Base-by-base conservation (phyloP, 2,329 filamentous ascomycete genomes). In the Microdochium trichocladiopsis region DNA sequence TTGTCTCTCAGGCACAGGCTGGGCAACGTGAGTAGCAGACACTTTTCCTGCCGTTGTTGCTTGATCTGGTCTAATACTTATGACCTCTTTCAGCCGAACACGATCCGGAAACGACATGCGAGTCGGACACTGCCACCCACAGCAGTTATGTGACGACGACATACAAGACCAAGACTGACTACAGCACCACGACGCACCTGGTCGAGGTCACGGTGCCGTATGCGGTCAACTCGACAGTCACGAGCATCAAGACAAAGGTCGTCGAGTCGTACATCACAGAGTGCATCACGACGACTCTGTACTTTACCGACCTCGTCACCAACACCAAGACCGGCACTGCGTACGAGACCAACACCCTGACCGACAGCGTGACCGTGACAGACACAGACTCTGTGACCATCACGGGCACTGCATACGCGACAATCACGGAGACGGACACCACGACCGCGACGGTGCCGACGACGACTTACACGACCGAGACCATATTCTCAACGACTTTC, bases 241-340 rank as follows among this genome's bases (percentile, higher is more conserved):
- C 41, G 16, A 45, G 41, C 41, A 45, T 45, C 41, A 21, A 45
- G n/a, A 45, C 41, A 22, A 45, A 45, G 21, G 41, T 45, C 41
- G 41, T 45, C 41, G 41, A 45, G 41, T 21, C 41, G 6, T 52
- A 25, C 43, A 28, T 58, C 47, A 60, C 55, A 22, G 56, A 59
- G 47, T 51, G 25, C 14, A 58, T 53, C 12, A 60, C 58, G 14
- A 55, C 53, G 3, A 59, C 56, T 8, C 53, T 58, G 14, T 50
- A 51, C 24, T 57, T 51, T 43, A 56, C 55, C 14, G 55, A 53
- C 43, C 48, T 55, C 2, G 45, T 51, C 33, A 58, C 55, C 10
- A 41, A 53, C 43, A 58, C 55, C 2, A 52, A 57, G 21, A 48
- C 41, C 14, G 25, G 25, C 28, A 52, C 47, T 31, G 51, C 21